A percentile compares a stretch with the other conserved stretches of the same genome.
These are phyloP conservation scores for Beauveria brongniartii DNA, from an alignment of 2,329 filamentous ascomycete genomes.

Conservation along the genomic window DNA sequence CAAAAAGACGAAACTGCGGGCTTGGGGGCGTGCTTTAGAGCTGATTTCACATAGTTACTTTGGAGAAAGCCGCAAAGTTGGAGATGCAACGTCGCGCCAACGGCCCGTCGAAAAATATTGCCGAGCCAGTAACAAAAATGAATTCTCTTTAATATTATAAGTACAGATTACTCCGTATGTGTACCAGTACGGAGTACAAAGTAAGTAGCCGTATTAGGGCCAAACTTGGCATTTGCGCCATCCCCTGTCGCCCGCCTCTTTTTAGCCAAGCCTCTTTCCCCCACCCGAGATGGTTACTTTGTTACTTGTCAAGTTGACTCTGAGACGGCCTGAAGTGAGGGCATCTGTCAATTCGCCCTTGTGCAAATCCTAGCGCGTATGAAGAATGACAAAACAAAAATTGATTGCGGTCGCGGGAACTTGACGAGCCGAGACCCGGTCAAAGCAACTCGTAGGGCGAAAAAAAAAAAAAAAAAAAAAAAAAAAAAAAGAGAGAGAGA, in stretches of 20 bases:
- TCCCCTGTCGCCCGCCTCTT: conserved; percentile 2
- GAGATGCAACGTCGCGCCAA: conserved; percentile 11
- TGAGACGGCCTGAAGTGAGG: neutral
- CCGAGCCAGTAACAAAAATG: neutral
- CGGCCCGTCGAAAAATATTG: neutral
- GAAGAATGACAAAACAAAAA: too few species aligned
- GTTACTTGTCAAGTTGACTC: neutral
- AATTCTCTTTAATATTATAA: neutral
- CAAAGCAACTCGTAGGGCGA: too few species aligned
- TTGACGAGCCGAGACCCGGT: too few species aligned
- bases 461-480: too few species aligned
- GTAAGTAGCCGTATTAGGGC: neutral
- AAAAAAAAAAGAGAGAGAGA: too few species aligned
- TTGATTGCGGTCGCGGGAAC: too few species aligned
- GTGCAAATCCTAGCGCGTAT: too few species aligned
- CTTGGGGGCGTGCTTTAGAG: neutral
- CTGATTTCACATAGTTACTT: neutral
- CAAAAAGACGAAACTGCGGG: neutral
- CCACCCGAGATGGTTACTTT: neutral
- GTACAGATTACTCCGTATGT: too few species aligned
- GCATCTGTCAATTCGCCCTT: too few species aligned
- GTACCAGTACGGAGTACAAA: neutral
- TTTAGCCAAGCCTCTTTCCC: neutral
- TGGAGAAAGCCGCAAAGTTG: neutral
- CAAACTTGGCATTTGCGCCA: neutral